Base-by-base conservation (phyloP, 352 stramenopile species). In the Phytophthora melonis region DNA sequence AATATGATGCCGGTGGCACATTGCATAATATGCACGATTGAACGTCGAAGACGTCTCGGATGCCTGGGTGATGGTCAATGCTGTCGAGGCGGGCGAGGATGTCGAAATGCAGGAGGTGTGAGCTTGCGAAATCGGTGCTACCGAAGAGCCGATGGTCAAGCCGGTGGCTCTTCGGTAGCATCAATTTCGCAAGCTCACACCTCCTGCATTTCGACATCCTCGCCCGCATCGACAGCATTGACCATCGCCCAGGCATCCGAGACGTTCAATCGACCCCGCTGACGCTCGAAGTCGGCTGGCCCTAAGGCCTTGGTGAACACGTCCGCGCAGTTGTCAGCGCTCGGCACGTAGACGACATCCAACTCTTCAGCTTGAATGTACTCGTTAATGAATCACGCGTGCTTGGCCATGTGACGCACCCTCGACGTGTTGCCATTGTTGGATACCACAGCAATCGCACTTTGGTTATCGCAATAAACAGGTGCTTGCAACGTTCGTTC, bases 341-440 rank as follows among this genome's bases (percentile, higher is more conserved):
- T 55, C 13, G 49, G 18, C 16, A 55, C 49, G 23, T 55, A 55
- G 19, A 27, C 6, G 10, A 55, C 49, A 55, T 55, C 49, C 49
- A 55, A 19, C 21, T 55, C 19, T 9, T 55, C 23, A 19, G 49
- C 49, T 27, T 55, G 49, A 19, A 55, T 16, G 19, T 49, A 60
- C 55, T 60, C 55, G 10, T 60, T 60, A 32, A 60, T 60, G 32
- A 60, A 60, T 3, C 55, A 18, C 5, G 55, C 55, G 11, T 61
- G 55, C 55, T 61, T 61, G 16, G 55, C 55, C 55, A 61, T 61
- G 32, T 61, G 55, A 18, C 55, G 23, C n/a, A 61, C 32, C 11
- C 55, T 10, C 10, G 32, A 65, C 34, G 58, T 65, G 41, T 65
- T 65, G 6, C 58, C 58, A 14, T 65, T 65, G 58, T 45, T 65